phyloP scores from a whole-genome alignment of 345 rosid genomes.

The Diplotaxis tenuifolia region DNA sequence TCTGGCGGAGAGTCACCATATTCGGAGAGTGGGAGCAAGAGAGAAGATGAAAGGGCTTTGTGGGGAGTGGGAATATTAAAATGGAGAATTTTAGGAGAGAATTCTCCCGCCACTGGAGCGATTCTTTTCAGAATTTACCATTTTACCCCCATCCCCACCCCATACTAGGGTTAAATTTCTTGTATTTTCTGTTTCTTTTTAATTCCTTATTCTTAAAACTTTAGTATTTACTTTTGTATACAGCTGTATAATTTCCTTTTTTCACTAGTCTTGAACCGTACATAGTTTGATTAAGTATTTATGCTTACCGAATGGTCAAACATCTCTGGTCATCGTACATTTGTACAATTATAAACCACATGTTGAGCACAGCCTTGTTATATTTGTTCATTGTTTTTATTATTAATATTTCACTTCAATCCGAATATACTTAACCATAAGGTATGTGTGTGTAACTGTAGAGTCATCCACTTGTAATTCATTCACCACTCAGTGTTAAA shows the following conservation, averaged over 20 bases:
- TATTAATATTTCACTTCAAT: neutral
- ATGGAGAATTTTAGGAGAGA: neutral
- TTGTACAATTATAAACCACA: neutral
- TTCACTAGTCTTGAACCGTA: neutral
- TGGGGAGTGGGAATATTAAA: slow-evolving; percentile 1
- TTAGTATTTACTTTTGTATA: neutral
- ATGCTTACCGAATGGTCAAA: neutral
- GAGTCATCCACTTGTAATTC: neutral
- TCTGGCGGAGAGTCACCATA: slow-evolving; percentile 45
- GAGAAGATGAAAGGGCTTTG: slow-evolving; percentile 26
- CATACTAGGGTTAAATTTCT: slow-evolving; percentile 2
- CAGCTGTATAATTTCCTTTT: neutral
- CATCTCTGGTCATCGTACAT: neutral
- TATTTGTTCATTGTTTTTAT: neutral
- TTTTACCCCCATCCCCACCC: neutral
- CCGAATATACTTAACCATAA: neutral
- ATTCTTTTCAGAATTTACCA: neutral
- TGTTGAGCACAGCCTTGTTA: neutral
- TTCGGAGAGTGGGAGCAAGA: slow-evolving; percentile 2
- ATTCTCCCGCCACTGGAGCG: slow-evolving; percentile 35
- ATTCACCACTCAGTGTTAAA: neutral
- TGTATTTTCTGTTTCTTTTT: neutral
- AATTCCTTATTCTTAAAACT: neutral
- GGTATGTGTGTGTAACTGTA: neutral
- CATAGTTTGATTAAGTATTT: neutral